Percentiles rank a stretch among this genome's conserved stretches.
phyloP scores from a whole-genome alignment of 2,329 filamentous ascomycete genomes.

The Orbilia ellipsospora region DNA sequence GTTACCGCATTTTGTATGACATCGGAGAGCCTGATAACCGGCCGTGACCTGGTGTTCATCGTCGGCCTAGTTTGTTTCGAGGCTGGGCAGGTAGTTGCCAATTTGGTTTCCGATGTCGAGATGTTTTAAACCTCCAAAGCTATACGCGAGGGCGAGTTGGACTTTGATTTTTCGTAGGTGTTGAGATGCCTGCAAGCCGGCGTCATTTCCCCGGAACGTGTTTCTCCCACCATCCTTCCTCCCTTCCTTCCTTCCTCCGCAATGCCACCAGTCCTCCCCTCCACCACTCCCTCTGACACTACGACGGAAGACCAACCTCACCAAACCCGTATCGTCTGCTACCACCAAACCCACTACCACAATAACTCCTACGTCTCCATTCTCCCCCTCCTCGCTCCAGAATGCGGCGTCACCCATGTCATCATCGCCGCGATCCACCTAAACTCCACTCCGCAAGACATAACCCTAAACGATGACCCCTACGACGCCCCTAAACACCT shows the following conservation, averaged over 20 bases:
- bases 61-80: background rate
- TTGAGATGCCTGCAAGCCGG: background rate
- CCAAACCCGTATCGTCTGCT: constrained; percentile 66
- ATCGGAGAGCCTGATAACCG: constrained; percentile 10
- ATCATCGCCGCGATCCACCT: constrained; percentile 89
- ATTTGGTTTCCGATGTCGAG: background rate
- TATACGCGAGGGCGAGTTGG: background rate
- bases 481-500: constrained; percentile 75
- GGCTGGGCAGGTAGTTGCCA: background rate
- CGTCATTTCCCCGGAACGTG: background rate
- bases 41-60: constrained; percentile 21
- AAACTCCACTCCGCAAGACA: constrained; percentile 72
- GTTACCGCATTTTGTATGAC: constrained; percentile 13
- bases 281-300: constrained; percentile 13
- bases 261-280: constrained; percentile 50
- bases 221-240: background rate
- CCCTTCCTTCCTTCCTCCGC: background rate
- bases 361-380: constrained; percentile 70
- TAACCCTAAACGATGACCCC: constrained; percentile 83
- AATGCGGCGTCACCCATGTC: constrained; percentile 78
- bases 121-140: background rate
- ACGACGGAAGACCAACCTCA: constrained; percentile 55
- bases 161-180: background rate
- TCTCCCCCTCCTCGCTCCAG: constrained; percentile 70
- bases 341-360: constrained; percentile 74